phyloP scores from a whole-genome alignment of 2,329 filamentous ascomycete species.

The Fonsecaea nubica region DNA sequence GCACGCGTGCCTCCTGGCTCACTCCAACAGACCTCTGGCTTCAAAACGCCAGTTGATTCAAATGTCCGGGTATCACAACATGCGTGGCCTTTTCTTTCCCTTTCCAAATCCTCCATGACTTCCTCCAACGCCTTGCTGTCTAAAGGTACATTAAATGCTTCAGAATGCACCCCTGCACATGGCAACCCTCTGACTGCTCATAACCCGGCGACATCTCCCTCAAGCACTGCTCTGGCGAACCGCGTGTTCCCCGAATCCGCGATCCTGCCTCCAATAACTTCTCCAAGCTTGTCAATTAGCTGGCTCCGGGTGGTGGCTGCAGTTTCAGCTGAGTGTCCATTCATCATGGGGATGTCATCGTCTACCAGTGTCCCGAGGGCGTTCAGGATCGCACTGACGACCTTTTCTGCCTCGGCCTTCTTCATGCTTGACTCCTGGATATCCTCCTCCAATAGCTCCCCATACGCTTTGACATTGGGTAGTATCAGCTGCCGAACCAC shows the following conservation, averaged over 20 bases:
- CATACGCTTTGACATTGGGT: constrained; percentile 70
- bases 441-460: constrained; percentile 64
- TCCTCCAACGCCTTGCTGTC: constrained; percentile 8
- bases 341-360: constrained; percentile 49
- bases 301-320: constrained; percentile 48
- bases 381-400: constrained; percentile 63
- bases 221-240: constrained; percentile 50
- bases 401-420: constrained; percentile 65
- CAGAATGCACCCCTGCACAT: neutral
- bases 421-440: constrained; percentile 57
- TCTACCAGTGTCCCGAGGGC: constrained; percentile 62
- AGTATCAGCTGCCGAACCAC: constrained; percentile 69
- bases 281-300: constrained; percentile 55
- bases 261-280: constrained; percentile 51
- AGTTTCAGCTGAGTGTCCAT: constrained; percentile 47
- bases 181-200: constrained; percentile 7
- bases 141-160: constrained; percentile 6
- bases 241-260: constrained; percentile 50
- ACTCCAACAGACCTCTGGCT: neutral
- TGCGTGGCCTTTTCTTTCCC: constrained; percentile 3
- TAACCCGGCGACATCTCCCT: constrained; percentile 28
- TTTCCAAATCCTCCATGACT: neutral
- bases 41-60: constrained; percentile 17
- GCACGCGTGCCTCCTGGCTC: neutral
- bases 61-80: constrained; percentile 17